Evolutionary conservation across 768 basidiomycete genomes (phyloP).

Genomic region (Leccinum variicolor): DNA sequence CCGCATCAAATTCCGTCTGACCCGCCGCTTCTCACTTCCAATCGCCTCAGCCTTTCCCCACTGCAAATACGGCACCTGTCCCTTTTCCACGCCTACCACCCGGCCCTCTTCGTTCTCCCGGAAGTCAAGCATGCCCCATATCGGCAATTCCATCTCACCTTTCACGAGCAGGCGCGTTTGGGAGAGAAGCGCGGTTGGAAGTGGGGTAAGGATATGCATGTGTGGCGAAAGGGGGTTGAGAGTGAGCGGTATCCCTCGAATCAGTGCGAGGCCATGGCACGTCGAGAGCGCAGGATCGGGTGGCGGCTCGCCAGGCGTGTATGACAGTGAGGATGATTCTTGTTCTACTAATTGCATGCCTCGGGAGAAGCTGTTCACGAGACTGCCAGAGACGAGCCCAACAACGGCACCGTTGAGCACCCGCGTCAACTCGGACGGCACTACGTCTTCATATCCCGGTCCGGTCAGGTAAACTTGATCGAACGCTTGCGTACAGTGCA

Average conservation of each 20-base stretch:
- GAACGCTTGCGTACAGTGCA: slow-evolving; percentile 55
- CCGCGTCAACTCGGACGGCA: slow-evolving; percentile 58
- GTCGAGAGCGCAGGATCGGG: slow-evolving; percentile 60
- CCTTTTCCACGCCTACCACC: slow-evolving; percentile 51
- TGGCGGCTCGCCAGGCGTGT: slow-evolving; percentile 49
- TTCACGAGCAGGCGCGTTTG: slow-evolving; percentile 52
- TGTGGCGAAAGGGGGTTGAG: slow-evolving; percentile 23
- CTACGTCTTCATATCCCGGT: slow-evolving; percentile 76
- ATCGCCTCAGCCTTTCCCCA: slow-evolving; percentile 69
- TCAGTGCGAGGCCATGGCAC: slow-evolving; percentile 74
- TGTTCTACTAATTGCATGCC: neutral
- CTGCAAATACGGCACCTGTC: slow-evolving; percentile 71
- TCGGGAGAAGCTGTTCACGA: neutral
- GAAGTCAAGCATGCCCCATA: slow-evolving; percentile 86
- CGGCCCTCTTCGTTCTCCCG: slow-evolving; percentile 35
- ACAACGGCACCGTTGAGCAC: slow-evolving; percentile 83
- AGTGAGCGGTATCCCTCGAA: slow-evolving; percentile 47
- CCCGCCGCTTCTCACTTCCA: slow-evolving; percentile 68
- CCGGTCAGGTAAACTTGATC: slow-evolving; percentile 68
- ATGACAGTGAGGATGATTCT: slow-evolving; percentile 40
- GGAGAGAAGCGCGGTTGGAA: slow-evolving; percentile 48
- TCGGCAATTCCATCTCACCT: slow-evolving; percentile 84
- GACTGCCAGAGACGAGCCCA: slow-evolving; percentile 50
- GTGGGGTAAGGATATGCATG: slow-evolving; percentile 80
- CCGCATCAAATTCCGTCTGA: slow-evolving; percentile 86